phyloP scores from a whole-genome alignment of 2,329 filamentous ascomycete species.

The Amauroascus niger region DNA sequence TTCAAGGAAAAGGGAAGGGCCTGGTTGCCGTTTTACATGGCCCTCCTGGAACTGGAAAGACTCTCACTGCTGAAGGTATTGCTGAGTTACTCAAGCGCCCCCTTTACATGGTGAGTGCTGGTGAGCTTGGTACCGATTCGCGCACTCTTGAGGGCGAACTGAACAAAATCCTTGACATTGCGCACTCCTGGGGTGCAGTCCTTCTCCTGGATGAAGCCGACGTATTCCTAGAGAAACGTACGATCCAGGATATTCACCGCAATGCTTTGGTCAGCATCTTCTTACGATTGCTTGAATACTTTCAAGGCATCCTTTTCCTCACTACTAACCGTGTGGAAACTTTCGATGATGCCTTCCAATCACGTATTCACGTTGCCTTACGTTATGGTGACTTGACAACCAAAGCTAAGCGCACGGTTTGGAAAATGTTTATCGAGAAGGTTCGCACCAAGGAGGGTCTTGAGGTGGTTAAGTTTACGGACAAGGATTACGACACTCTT shows the following conservation, averaged over 20 bases:
- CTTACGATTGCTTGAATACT: constrained; percentile 77
- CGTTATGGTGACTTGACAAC: constrained; percentile 64
- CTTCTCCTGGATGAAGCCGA: constrained; percentile 78
- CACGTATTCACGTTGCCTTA: constrained; percentile 74
- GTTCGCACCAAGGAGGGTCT: constrained; percentile 57
- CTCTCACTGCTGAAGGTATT: constrained; percentile 76
- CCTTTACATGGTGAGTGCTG: constrained; percentile 71
- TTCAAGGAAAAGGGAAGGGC: constrained; percentile 76
- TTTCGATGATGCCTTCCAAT: constrained; percentile 85
- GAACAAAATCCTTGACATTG: constrained; percentile 75
- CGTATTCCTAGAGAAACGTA: constrained; percentile 72
- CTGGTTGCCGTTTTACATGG: constrained; percentile 75
- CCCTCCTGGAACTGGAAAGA: constrained; percentile 80
- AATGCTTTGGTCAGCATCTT: constrained; percentile 84
- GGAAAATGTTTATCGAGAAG: constrained; percentile 71
- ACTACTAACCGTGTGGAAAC: constrained; percentile 81
- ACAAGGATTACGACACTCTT: constrained; percentile 57
- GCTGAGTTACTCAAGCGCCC: constrained; percentile 73
- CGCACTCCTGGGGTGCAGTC: constrained; percentile 76
- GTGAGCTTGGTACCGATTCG: constrained; percentile 71
- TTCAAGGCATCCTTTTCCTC: constrained; percentile 80
- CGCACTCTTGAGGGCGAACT: constrained; percentile 64
- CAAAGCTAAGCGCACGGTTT: constrained; percentile 67
- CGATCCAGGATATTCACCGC: constrained; percentile 71
- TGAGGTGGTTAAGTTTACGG: constrained; percentile 39